phyloP scores from a whole-genome alignment of 2,329 filamentous ascomycete species.

The Botrytis tulipae region DNA sequence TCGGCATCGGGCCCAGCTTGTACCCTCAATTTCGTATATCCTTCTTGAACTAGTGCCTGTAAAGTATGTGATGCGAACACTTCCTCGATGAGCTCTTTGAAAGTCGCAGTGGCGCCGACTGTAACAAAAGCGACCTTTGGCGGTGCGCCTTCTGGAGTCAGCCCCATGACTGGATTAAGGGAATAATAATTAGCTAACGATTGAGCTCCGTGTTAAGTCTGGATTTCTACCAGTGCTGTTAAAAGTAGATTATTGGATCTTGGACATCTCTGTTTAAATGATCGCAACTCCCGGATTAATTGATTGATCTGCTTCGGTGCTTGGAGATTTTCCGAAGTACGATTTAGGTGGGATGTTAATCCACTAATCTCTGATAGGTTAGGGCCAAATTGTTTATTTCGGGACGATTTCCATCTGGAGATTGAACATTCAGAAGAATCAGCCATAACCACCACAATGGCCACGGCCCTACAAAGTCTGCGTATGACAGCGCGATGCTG shows the following conservation, averaged over 20 bases:
- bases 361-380: background rate
- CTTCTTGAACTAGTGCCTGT: conserved; percentile 52
- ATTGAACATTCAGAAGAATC: conserved; percentile 14
- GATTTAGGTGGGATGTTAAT: background rate
- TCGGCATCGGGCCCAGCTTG: conserved; percentile 74
- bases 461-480: conserved; percentile 36
- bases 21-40: conserved; percentile 70
- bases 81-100: conserved; percentile 66
- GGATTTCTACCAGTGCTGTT: background rate
- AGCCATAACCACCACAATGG: conserved; percentile 30
- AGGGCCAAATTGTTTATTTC: conserved; percentile 12
- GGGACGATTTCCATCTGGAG: conserved; percentile 9
- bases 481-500: conserved; percentile 34
- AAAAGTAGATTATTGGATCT: background rate
- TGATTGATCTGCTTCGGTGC: background rate
- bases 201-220: background rate
- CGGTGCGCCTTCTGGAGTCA: background rate
- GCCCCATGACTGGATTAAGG: background rate
- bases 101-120: conserved; percentile 86
- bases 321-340: conserved; percentile 5
- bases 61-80: conserved; percentile 64
- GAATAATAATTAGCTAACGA: background rate
- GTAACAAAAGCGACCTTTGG: conserved; percentile 70
- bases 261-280: background rate
- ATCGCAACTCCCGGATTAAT: background rate